A percentile compares a stretch with the other conserved stretches of the same genome.
phyloP scores from a whole-genome alignment of 805 yeast genomes.

The Starmerella roubikii region DNA sequence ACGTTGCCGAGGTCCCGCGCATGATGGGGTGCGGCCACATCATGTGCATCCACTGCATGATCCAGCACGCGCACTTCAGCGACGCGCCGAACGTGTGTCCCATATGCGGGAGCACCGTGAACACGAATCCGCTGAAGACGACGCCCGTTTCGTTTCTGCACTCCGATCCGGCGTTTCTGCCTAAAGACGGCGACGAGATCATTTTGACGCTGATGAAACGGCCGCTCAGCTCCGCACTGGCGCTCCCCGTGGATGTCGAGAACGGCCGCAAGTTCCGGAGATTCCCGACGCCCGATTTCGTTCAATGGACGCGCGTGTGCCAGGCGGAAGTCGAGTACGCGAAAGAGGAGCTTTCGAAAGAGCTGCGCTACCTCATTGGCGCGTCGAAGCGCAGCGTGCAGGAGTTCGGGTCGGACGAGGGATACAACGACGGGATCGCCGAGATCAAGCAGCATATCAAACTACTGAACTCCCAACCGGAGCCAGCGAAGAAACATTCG shows the following conservation, averaged over 20 bases:
- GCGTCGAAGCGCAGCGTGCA: slow-evolving; percentile 40
- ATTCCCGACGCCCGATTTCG: slow-evolving; percentile 26
- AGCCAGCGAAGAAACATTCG: not conserved
- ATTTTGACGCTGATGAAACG: slow-evolving; percentile 17
- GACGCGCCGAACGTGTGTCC: slow-evolving; percentile 18
- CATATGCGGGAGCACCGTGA: slow-evolving; percentile 16
- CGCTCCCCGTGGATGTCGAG: slow-evolving; percentile 12
- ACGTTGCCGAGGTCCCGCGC: slow-evolving; percentile 78
- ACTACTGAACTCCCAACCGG: not conserved
- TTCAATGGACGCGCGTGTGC: slow-evolving; percentile 51
- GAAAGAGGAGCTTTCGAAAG: slow-evolving; percentile 42
- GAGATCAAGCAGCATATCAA: slow-evolving; percentile 8
- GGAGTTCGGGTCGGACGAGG: slow-evolving; percentile 16
- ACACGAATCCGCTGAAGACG: slow-evolving; percentile 2
- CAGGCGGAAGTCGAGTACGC: slow-evolving; percentile 48
- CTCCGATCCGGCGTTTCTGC: slow-evolving; percentile 12
- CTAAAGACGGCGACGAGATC: slow-evolving; percentile 18
- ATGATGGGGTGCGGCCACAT: slow-evolving; percentile 94
- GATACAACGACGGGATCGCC: slow-evolving; percentile 14
- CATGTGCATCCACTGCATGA: slow-evolving; percentile 69
- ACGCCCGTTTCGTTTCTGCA: slow-evolving; percentile 18
- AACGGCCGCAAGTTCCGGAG: not conserved
- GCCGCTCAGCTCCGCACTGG: slow-evolving; percentile 7
- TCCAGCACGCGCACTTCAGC: slow-evolving; percentile 46
- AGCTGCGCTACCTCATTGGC: slow-evolving; percentile 38